Conservation (phyloP, 345 rosid genomes). For the Syzygium grande region DNA sequence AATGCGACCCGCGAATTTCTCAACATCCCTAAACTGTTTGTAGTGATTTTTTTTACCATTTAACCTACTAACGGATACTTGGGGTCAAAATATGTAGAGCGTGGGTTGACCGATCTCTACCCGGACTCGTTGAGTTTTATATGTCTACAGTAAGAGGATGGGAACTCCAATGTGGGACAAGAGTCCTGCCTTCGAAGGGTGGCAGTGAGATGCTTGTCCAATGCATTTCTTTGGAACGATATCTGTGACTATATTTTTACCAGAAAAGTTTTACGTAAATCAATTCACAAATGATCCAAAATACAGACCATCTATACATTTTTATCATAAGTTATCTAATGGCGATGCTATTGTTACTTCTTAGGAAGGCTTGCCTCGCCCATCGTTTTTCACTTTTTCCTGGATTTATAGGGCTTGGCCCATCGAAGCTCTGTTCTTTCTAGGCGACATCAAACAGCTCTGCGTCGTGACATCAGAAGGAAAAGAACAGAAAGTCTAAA, state of each 20-base stretch:
- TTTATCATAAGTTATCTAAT: background rate
- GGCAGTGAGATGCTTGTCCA: background rate
- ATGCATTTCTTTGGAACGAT: background rate
- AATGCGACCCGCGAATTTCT: background rate
- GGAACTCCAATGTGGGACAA: background rate
- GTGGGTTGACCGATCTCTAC: no score
- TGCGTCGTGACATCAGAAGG: background rate
- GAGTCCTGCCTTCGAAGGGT: background rate
- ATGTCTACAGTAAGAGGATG: no score
- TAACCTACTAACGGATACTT: background rate
- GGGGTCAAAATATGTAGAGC: background rate
- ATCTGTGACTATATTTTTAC: background rate
- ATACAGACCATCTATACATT: background rate
- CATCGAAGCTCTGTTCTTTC: background rate
- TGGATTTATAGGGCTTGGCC: background rate
- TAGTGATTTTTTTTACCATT: background rate
- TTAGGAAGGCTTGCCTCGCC: background rate
- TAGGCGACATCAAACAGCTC: background rate
- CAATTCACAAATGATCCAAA: background rate
- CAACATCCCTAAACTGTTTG: background rate
- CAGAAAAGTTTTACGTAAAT: background rate
- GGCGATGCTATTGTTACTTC: background rate
- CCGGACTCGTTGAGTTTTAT: no score
- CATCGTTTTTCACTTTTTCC: background rate
- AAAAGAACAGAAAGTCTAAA: background rate